Evolutionary conservation across 345 rosid genomes (phyloP).

Genomic region (Garcia nutans): DNA sequence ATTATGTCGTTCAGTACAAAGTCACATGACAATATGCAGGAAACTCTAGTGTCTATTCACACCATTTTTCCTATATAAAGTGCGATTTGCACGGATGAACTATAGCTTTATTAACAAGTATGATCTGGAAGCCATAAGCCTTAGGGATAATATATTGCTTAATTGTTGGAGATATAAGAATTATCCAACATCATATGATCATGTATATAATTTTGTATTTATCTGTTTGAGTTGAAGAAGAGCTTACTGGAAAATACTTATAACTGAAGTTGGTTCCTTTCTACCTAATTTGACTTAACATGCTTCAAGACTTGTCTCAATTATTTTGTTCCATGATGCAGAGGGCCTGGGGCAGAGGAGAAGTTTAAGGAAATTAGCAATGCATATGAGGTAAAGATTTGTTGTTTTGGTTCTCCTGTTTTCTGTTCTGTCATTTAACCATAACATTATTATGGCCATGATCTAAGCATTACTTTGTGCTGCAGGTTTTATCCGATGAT

Average conservation of each 20-base stretch:
- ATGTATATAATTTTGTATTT: not conserved
- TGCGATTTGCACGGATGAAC: too few species aligned
- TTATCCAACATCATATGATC: not conserved
- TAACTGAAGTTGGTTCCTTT: not conserved
- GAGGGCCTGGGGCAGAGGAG: slow-evolving; percentile 88
- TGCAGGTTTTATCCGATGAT: slow-evolving; percentile 92
- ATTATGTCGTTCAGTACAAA: too few species aligned
- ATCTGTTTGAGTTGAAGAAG: not conserved
- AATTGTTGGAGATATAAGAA: not conserved
- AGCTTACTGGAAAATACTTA: not conserved
- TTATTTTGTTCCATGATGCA: slow-evolving; percentile 34
- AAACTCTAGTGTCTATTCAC: too few species aligned
- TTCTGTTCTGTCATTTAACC: slow-evolving; percentile 5
- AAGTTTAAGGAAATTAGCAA: slow-evolving; percentile 97
- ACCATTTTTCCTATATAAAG: too few species aligned
- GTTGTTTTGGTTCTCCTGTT: too few species aligned
- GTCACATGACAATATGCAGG: too few species aligned
- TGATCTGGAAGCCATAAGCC: too few species aligned
- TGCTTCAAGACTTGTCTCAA: not conserved
- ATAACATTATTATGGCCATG: slow-evolving; percentile 4
- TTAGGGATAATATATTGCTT: too few species aligned
- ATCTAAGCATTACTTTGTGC: slow-evolving; percentile 11
- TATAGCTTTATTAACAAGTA: too few species aligned
- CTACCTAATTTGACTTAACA: not conserved
- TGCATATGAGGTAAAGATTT: slow-evolving; percentile 83